These are phyloP conservation scores for Neofusicoccum laricinum DNA, from an alignment of 2,329 filamentous ascomycete species.

Conservation along the genomic window DNA sequence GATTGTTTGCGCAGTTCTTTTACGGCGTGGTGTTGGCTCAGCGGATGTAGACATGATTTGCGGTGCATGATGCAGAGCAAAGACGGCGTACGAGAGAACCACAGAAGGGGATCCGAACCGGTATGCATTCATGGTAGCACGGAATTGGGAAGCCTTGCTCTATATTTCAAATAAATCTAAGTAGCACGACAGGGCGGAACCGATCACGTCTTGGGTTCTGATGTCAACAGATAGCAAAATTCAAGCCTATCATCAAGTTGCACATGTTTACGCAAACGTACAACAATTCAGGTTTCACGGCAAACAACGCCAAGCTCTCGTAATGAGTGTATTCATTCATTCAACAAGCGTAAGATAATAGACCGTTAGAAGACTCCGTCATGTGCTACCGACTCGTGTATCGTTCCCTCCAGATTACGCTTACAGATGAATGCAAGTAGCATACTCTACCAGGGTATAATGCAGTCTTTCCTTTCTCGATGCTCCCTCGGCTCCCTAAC, in stretches of 20 bases:
- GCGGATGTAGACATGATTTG: conserved; percentile 43
- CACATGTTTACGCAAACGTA: too few species aligned
- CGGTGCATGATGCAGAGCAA: not conserved
- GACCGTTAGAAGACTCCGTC: not conserved
- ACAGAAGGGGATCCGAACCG: too few species aligned
- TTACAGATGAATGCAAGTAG: not conserved
- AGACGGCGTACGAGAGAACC: not conserved
- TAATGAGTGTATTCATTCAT: not conserved
- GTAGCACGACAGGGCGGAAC: too few species aligned
- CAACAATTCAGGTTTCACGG: too few species aligned
- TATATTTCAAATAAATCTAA: too few species aligned
- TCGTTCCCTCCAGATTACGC: not conserved
- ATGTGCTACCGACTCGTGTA: not conserved
- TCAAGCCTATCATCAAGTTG: too few species aligned
- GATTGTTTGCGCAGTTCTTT: conserved; percentile 65
- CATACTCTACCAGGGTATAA: not conserved
- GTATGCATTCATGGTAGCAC: not conserved
- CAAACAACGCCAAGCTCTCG: not conserved
- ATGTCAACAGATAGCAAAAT: too few species aligned
- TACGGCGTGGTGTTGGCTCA: conserved; percentile 76
- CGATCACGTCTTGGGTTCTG: too few species aligned
- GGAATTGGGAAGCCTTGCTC: too few species aligned
- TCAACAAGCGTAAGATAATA: not conserved
- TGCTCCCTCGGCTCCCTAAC: not conserved
- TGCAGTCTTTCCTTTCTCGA: not conserved